Percentiles rank a stretch among this genome's conserved stretches.
Evolutionary conservation across 2,329 filamentous ascomycete species (phyloP).

Genomic region (Xylaria sp.): DNA sequence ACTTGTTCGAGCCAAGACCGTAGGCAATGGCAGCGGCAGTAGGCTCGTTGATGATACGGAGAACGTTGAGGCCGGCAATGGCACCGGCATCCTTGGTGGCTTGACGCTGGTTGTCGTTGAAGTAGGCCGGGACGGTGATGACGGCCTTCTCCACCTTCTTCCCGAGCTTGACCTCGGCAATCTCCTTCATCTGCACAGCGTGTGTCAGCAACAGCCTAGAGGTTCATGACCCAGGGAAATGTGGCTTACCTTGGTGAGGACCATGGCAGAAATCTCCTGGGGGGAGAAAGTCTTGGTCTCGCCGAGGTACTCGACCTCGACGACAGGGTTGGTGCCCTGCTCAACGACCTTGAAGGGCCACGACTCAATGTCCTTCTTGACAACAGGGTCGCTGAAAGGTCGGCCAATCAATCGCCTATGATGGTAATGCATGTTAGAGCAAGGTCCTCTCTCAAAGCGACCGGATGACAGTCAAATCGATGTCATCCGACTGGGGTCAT

Average conservation of each 20-base stretch:
- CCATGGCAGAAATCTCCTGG: slow-evolving; percentile 99
- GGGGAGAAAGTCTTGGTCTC: slow-evolving; percentile 97
- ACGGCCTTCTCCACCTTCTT: slow-evolving; percentile 99
- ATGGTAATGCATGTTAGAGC: slow-evolving; percentile 24
- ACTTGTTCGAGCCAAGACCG: slow-evolving; percentile 94
- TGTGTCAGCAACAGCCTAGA: slow-evolving; percentile 37
- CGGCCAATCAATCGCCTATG: slow-evolving; percentile 94
- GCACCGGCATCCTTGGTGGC: slow-evolving; percentile 99
- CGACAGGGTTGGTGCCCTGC: slow-evolving; percentile 81
- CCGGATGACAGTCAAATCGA: not conserved
- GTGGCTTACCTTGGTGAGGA: slow-evolving; percentile 86
- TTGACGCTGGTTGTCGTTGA: slow-evolving; percentile 99
- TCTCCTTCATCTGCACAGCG: slow-evolving; percentile 89
- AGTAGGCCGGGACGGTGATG: slow-evolving; percentile 98
- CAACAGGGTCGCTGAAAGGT: slow-evolving; percentile 91
- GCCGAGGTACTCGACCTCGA: slow-evolving; percentile 94
- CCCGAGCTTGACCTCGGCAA: slow-evolving; percentile 96
- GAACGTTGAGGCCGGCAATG: slow-evolving; percentile 96
- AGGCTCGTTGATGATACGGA: slow-evolving; percentile 99
- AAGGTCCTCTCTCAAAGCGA: not conserved
- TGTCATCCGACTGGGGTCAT: not conserved
- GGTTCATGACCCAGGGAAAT: not conserved
- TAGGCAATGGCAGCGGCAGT: slow-evolving; percentile 98
- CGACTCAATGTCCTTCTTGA: slow-evolving; percentile 98
- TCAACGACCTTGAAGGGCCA: slow-evolving; percentile 99